phyloP scores from a whole-genome alignment of 345 rosid genomes.

The Euphorbia pulcherrima region DNA sequence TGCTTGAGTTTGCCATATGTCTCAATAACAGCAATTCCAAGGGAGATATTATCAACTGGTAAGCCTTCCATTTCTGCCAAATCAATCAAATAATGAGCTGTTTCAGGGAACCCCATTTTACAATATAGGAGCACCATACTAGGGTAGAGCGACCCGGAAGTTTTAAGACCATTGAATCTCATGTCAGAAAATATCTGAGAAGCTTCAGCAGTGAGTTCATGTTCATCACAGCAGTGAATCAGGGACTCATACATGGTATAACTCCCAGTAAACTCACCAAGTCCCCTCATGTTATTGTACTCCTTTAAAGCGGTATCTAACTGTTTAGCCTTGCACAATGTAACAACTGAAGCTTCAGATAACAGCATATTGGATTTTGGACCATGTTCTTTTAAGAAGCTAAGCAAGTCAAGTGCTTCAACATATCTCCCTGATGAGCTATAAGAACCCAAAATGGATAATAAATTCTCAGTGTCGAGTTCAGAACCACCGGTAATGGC shows the following conservation, averaged over 20 bases:
- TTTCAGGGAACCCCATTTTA: constrained; percentile 80
- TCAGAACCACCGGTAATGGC: constrained; percentile 52
- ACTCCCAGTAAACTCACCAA: constrained; percentile 44
- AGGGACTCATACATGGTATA: constrained; percentile 63
- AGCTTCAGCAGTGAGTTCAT: constrained; percentile 61
- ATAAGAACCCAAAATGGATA: constrained; percentile 70
- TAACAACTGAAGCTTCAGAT: constrained; percentile 60
- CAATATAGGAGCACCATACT: constrained; percentile 60
- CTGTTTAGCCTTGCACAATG: constrained; percentile 67
- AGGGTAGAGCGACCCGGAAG: constrained; percentile 46
- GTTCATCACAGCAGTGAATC: constrained; percentile 59
- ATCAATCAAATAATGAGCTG: constrained; percentile 62
- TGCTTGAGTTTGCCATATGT: constrained; percentile 66
- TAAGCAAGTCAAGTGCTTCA: constrained; percentile 78
- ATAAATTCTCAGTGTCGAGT: constrained; percentile 50
- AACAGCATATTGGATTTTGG: constrained; percentile 47
- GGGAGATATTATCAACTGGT: constrained; percentile 39
- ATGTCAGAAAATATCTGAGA: constrained; percentile 80
- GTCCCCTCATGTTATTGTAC: constrained; percentile 43
- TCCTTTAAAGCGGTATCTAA: constrained; percentile 63
- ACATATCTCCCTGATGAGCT: constrained; percentile 67
- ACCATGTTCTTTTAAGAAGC: constrained; percentile 54
- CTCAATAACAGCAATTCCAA: constrained; percentile 57
- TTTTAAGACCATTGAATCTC: constrained; percentile 58
- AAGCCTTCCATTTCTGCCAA: constrained; percentile 55